phyloP scores from a whole-genome alignment of 495 filamentous ascomycete species.

The Xylaria longipes region DNA sequence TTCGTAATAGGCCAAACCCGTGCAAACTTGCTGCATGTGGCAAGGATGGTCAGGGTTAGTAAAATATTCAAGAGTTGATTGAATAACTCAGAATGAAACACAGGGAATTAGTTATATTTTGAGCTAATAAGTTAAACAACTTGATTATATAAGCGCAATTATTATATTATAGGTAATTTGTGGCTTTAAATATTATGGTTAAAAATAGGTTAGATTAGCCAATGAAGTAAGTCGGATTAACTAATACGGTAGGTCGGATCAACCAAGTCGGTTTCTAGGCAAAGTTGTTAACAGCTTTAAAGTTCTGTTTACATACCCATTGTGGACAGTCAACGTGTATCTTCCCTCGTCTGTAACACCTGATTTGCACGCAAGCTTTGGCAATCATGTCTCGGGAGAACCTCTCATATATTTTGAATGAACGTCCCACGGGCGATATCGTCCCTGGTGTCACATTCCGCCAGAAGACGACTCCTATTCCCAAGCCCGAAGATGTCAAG shows the following conservation, averaged over 20 bases:
- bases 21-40: neutral
- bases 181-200: neutral
- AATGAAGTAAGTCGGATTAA: neutral
- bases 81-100: no score
- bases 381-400: neutral
- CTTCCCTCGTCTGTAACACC: neutral
- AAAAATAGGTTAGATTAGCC: neutral
- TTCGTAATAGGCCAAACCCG: neutral
- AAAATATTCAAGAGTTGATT: no score
- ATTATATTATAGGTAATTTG: neutral
- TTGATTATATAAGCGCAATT: neutral
- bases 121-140: no score
- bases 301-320: neutral
- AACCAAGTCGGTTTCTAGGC: neutral
- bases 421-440: neutral
- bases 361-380: neutral
- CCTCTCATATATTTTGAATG: conserved; percentile 2
- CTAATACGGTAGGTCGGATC: neutral
- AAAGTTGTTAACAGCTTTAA: neutral
- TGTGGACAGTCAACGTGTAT: neutral
- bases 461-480: neutral
- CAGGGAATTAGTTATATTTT: no score
- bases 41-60: no score
- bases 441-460: neutral
- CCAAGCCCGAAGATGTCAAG: neutral